Evolutionary conservation across 306 rosid species (phyloP).

Genomic region (Medicago arabica): DNA sequence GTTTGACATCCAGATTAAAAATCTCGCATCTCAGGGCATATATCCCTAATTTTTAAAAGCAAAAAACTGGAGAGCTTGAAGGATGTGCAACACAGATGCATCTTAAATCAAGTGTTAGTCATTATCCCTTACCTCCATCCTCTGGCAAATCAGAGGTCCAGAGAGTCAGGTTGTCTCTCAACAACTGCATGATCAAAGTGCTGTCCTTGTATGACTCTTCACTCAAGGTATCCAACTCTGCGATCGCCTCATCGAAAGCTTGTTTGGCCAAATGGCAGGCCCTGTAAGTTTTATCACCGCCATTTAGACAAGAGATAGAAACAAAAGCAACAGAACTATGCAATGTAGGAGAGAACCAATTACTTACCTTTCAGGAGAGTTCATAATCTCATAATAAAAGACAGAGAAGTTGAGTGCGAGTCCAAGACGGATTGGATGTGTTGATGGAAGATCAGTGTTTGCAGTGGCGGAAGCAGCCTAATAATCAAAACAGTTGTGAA

Average conservation of each 20-base stretch:
- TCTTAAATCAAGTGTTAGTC: slow-evolving; percentile 15
- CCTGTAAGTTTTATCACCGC: slow-evolving; percentile 58
- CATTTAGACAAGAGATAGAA: slow-evolving; percentile 35
- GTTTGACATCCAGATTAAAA: no score
- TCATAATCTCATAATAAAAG: slow-evolving; percentile 96
- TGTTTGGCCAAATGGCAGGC: slow-evolving; percentile 99
- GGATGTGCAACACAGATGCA: neutral
- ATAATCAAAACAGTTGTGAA: slow-evolving; percentile 32
- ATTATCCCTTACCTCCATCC: slow-evolving; percentile 81
- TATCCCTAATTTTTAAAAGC: no score
- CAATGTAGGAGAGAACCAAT: slow-evolving; percentile 10
- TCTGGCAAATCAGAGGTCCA: slow-evolving; percentile 99
- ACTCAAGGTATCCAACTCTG: slow-evolving; percentile 97
- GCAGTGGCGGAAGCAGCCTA: slow-evolving; percentile 93
- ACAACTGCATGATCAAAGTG: slow-evolving; percentile 96
- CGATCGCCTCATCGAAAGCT: slow-evolving; percentile 98
- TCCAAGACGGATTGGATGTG: slow-evolving; percentile 98
- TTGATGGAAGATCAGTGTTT: slow-evolving; percentile 88
- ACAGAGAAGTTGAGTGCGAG: slow-evolving; percentile 98
- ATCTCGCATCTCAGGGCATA: no score
- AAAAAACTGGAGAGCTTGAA: no score
- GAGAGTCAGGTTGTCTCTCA: slow-evolving; percentile 98
- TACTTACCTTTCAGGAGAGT: slow-evolving; percentile 91
- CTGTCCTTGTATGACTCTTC: slow-evolving; percentile 99
- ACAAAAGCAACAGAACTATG: slow-evolving; percentile 13